Base-by-base conservation (phyloP, 1,139 yeast species). In the Zygotorulaspora mrakii region DNA sequence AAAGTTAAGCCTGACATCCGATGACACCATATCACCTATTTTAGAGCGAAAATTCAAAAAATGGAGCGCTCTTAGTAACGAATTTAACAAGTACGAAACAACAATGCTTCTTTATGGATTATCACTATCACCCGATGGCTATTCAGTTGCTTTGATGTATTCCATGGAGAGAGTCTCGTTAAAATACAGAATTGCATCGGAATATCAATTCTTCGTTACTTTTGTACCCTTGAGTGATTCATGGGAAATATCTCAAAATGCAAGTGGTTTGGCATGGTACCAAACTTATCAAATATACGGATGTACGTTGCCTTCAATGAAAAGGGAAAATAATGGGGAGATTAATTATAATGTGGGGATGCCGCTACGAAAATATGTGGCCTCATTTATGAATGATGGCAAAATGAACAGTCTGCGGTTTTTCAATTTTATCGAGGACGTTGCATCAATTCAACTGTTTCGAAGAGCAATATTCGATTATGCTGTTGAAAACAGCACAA, bases 171-270 rank as follows among this genome's bases (percentile, higher is more conserved):
- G 61, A 3, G 49, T 57, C 12, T 55, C 63, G 1, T 47, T 63
- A 20, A 62, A 60, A 31, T 67, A 67, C 44, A 52, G 54, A 29
- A 66, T 65, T 13, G 50, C 59, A 0, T 64, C 70, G 2, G 65
- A 64, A 34, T 53, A 53, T 11, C 49, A 50, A 2, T 58, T 53
- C 36, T 52, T 55, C 25, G 43, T 66, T 2, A 50, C 55, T 5
- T 59, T 66, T 32, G 39, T 66, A 1, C 62, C 67, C 2, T 33
- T 64, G 21, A 42, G 46, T 30, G 49, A 52, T 5, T 37, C 46
- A 16, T 62, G 66, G 61, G 24, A 36, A 7, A 37, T 50, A 6
- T 40, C 53, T 2, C 48, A 50, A 5, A 43, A 53, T 2, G 56
- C 68, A 1, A 34, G 52, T 18, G 65, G 64, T 2, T 41, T 66